These are phyloP conservation scores for Musa acuminata DNA, from an alignment of 176 grass and related monocot species.

Conservation along the genomic window DNA sequence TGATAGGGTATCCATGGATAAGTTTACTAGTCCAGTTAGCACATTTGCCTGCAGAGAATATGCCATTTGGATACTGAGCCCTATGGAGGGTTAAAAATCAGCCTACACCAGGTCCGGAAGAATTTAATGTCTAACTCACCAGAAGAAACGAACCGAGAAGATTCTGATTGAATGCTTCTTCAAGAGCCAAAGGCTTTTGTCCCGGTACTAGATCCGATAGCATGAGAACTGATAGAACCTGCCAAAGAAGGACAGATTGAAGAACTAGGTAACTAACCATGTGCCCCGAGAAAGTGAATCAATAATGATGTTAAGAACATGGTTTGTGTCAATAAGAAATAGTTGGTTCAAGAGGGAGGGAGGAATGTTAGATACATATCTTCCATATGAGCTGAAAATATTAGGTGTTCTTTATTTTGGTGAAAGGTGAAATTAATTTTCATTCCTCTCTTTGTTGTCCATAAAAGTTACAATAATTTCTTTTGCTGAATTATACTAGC, in stretches of 20 bases:
- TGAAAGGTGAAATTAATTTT: too few species aligned
- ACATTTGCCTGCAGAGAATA: slow-evolving; percentile 73
- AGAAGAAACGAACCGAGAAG: slow-evolving; percentile 81
- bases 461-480: too few species aligned
- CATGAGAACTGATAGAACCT: slow-evolving; percentile 73
- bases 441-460: too few species aligned
- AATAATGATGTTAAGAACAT: not conserved
- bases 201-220: slow-evolving; percentile 32
- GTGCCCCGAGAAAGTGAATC: not conserved
- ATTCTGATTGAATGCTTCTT: slow-evolving; percentile 86
- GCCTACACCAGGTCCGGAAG: not conserved
- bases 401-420: too few species aligned
- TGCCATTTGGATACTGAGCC: slow-evolving; percentile 15
- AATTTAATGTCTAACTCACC: slow-evolving; percentile 25
- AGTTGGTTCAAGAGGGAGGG: not conserved
- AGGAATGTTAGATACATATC: too few species aligned
- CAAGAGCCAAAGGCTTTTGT: slow-evolving; percentile 64
- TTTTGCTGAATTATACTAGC: too few species aligned
- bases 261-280: not conserved
- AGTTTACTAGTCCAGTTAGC: slow-evolving; percentile 71
- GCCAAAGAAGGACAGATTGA: not conserved
- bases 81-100: not conserved
- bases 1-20: slow-evolving; percentile 57
- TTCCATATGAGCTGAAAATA: too few species aligned
- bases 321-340: not conserved